Evolutionary conservation across 371 early-diverging fungal genomes (phyloP), one percentile per base, ranked within the genome.

Genomic region (Vairimorpha apis): DNA sequence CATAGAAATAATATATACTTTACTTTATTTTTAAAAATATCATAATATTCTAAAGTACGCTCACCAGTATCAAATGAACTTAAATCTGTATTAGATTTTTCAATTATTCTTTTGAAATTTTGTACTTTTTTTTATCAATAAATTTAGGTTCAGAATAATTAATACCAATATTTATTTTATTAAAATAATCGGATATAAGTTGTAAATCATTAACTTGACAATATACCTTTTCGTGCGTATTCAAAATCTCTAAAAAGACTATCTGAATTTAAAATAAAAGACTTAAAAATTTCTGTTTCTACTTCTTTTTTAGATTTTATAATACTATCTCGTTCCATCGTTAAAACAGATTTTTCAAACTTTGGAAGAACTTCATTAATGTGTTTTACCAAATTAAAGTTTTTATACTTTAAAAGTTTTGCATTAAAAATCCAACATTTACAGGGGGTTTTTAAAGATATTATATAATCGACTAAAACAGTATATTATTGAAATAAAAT

Each of bases 71-170:
- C 49, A 65, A 76, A 79, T 0, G 43, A 27, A 16, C 0, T 27
- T 44, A 73, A 51, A 44, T 79, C 76, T 30, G 73, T 70, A 14
- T 12, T 53, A 63, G 72, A 76, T 8, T 38, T 58, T 16, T 56
- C 5, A 7, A 66, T 25, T 7, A 55, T 55, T 3, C 16, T 51
- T 41, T 45, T 45, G 27, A 79, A 69, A n/a, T 69, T 44, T 51
- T 25, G 14, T 25, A 55, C 25, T 21, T 64, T 63, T 65, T 49
- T 60, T 53, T 56, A 32, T 72, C 56, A 18, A 72, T 65, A 53
- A 44, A 14, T 21, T 27, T 37, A 25, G 37, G 33, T 21, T 65
- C 66, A 1, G 2, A 21, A 37, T 37, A 37, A 37, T 37, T 37
- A 7, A 37, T 37, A 4, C 32, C 12, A 1, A 21, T 21, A 25